phyloP scores from a whole-genome alignment of 768 basidiomycete species.

The Mycena amicta region DNA sequence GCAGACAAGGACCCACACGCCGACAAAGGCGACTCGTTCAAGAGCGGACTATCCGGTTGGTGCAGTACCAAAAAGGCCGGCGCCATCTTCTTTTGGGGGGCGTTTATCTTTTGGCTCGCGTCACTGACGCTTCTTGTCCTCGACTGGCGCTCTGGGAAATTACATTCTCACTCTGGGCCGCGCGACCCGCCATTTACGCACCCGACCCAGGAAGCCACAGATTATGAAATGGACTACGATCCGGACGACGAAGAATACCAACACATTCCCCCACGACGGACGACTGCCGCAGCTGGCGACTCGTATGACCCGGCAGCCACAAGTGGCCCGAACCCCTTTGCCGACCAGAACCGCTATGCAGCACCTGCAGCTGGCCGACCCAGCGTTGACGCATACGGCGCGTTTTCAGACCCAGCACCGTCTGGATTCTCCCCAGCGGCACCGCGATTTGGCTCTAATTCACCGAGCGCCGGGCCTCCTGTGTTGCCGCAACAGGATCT shows the following conservation, averaged over 20 bases:
- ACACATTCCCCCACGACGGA: slow-evolving; percentile 45
- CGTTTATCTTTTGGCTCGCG: slow-evolving; percentile 78
- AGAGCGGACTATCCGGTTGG: slow-evolving; percentile 73
- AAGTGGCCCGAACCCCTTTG: slow-evolving; percentile 50
- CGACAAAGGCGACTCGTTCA: slow-evolving; percentile 65
- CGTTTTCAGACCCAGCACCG: slow-evolving; percentile 87
- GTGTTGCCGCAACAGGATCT: slow-evolving; percentile 46
- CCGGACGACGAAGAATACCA: slow-evolving; percentile 61
- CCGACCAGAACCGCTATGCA: slow-evolving; percentile 56
- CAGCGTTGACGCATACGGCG: slow-evolving; percentile 88
- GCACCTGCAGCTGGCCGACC: slow-evolving; percentile 55
- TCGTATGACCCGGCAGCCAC: slow-evolving; percentile 34
- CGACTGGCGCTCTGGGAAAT: slow-evolving; percentile 76
- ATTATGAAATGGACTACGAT: slow-evolving; percentile 52
- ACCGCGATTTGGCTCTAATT: slow-evolving; percentile 30
- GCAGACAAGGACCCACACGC: slow-evolving; percentile 80
- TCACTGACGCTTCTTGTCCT: slow-evolving; percentile 67
- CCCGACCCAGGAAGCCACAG: slow-evolving; percentile 43
- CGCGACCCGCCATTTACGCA: slow-evolving; percentile 80
- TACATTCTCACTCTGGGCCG: slow-evolving; percentile 50
- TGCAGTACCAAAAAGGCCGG: slow-evolving; percentile 93
- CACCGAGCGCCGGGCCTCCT: slow-evolving; percentile 39
- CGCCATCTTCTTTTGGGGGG: slow-evolving; percentile 87
- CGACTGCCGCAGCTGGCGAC: slow-evolving; percentile 26
- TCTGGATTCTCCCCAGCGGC: slow-evolving; percentile 57